phyloP scores from a whole-genome alignment of 192 early-diverging fungal genomes.

The Dissophora globulifera region DNA sequence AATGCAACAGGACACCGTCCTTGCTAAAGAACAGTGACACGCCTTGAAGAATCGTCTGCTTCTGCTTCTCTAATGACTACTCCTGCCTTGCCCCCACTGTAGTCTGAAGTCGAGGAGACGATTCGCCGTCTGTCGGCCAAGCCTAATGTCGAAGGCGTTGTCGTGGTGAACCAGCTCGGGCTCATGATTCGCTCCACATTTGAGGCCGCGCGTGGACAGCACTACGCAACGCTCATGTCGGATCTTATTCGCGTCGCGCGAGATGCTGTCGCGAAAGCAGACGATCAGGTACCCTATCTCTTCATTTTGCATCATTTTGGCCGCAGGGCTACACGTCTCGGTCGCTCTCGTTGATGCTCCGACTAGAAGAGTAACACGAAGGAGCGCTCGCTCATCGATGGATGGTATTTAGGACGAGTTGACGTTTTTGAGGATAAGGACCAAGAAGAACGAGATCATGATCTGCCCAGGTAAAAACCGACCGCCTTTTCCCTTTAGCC shows the following conservation, averaged over 20 bases:
- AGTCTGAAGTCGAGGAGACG: constrained; percentile 91
- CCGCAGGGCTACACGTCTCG: no score
- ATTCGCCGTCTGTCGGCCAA: constrained; percentile 87
- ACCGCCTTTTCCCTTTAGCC: background rate
- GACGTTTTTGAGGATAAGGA: constrained; percentile 91
- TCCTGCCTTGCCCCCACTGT: background rate
- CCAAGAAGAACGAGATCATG: constrained; percentile 97
- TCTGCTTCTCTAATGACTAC: no score
- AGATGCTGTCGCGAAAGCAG: constrained; percentile 81
- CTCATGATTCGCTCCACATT: constrained; percentile 91
- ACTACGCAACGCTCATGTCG: constrained; percentile 87
- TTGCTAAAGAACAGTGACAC: background rate
- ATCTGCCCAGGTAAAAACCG: constrained; percentile 80
- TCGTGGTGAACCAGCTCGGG: constrained; percentile 92
- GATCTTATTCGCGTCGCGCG: constrained; percentile 82
- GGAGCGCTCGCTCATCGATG: no score
- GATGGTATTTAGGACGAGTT: constrained; percentile 82
- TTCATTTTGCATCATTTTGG: no score
- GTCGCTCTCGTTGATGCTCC: no score
- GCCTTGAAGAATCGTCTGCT: background rate
- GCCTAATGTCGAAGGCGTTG: constrained; percentile 92
- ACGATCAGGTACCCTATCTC: constrained; percentile 72
- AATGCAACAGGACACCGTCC: background rate
- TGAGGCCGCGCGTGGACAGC: constrained; percentile 79
- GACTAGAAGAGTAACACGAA: no score